Conservation (phyloP, 2,329 filamentous ascomycete genomes). For the Zelopaecilomyces penicillatus region DNA sequence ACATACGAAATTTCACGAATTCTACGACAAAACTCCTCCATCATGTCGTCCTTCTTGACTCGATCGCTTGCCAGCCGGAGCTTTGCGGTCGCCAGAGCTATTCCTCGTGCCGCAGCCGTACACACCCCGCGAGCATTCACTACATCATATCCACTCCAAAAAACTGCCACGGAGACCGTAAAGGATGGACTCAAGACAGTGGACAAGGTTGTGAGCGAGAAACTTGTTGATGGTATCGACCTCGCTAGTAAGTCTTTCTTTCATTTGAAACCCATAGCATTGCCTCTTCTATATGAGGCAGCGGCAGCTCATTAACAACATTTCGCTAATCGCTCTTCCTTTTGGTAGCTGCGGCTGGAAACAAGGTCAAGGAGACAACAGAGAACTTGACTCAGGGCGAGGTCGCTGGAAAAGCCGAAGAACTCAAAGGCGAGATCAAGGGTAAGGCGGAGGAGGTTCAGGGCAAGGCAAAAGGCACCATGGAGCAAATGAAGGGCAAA, state of each 20-base stretch:
- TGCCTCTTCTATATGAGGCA: background rate
- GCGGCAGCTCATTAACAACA: background rate
- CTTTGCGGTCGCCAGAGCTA: conserved; percentile 13
- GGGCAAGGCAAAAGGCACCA: conserved; percentile 30
- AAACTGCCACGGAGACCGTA: conserved; percentile 43
- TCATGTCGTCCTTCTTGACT: conserved; percentile 8
- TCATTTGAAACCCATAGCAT: background rate
- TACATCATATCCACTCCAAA: conserved; percentile 35
- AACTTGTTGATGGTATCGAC: conserved; percentile 54
- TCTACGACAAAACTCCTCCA: background rate
- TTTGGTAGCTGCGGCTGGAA: conserved; percentile 27
- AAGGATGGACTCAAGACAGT: conserved; percentile 54
- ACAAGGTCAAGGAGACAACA: conserved; percentile 41
- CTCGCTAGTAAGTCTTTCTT: conserved; percentile 38
- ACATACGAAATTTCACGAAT: background rate
- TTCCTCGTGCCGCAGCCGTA: conserved; percentile 29
- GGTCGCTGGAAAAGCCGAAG: conserved; percentile 24
- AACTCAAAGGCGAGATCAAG: conserved; percentile 30
- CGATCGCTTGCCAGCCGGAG: conserved; percentile 2
- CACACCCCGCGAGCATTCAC: conserved; percentile 42
- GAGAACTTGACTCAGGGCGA: conserved; percentile 26
- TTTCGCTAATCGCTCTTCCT: background rate
- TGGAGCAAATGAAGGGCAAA: conserved; percentile 31
- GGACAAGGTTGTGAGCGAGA: conserved; percentile 52
- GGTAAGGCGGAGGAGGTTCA: conserved; percentile 22